These are phyloP conservation scores for Linum usitatissimum DNA, from an alignment of 345 rosid species.

Conservation along the genomic window DNA sequence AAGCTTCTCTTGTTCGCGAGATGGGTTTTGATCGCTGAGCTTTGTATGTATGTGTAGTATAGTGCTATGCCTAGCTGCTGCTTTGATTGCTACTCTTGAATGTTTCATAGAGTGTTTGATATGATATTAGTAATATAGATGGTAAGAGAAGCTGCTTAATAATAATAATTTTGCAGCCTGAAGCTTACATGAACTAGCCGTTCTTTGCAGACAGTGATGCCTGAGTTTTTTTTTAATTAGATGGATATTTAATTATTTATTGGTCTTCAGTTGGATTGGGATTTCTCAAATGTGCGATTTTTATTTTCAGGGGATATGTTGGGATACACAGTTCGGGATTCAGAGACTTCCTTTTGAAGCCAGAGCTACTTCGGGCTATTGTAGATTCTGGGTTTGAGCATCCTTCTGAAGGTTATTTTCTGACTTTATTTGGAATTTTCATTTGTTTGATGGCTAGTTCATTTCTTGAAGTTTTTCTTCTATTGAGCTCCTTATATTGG, in stretches of 20 bases:
- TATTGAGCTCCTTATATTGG: neutral
- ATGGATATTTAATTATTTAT: no score
- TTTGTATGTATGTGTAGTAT: no score
- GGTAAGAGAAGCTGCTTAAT: neutral
- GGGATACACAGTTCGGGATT: constrained; percentile 99
- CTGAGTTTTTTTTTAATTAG: neutral
- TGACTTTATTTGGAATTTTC: neutral
- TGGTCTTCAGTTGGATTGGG: neutral
- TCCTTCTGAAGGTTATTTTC: constrained; percentile 79
- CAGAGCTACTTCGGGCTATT: constrained; percentile 94
- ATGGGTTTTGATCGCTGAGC: no score
- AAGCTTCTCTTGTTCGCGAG: neutral
- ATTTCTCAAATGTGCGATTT: neutral
- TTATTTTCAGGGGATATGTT: constrained; percentile 63
- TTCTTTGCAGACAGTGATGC: no score
- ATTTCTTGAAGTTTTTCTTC: neutral
- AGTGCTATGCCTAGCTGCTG: neutral
- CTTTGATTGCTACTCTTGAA: neutral
- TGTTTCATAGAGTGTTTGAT: neutral
- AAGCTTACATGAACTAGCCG: neutral
- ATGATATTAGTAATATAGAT: no score
- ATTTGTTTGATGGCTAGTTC: neutral
- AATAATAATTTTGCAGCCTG: no score
- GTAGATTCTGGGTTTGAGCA: constrained; percentile 99
- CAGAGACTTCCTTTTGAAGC: constrained; percentile 98